A percentile compares a stretch with the other conserved stretches of the same genome.
Conservation (phyloP, 2,329 filamentous ascomycete species). For the Blumeriella jaapii region DNA sequence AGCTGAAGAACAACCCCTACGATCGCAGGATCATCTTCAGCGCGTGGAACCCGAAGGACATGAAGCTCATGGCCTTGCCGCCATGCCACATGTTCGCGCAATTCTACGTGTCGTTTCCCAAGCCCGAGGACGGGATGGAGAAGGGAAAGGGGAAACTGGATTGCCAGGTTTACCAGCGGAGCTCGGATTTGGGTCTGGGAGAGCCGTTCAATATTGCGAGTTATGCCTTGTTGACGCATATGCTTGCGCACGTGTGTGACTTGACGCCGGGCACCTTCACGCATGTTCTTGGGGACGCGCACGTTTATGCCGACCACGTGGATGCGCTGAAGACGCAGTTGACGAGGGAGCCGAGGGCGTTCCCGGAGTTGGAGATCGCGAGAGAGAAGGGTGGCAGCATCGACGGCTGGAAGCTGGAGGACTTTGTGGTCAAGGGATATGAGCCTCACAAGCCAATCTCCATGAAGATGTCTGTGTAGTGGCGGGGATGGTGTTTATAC, state of each 20-base stretch:
- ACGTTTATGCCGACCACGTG: slow-evolving; percentile 88
- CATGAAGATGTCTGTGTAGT: slow-evolving; percentile 95
- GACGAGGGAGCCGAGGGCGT: slow-evolving; percentile 65
- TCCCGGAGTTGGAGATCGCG: slow-evolving; percentile 66
- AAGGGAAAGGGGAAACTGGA: slow-evolving; percentile 59
- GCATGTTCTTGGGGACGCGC: slow-evolving; percentile 97
- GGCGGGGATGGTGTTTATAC: too few species aligned
- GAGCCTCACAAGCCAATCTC: slow-evolving; percentile 82
- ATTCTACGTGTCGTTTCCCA: slow-evolving; percentile 44
- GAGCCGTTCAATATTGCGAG: slow-evolving; percentile 97
- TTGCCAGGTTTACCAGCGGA: slow-evolving; percentile 85
- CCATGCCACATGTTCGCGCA: slow-evolving; percentile 98
- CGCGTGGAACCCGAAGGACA: slow-evolving; percentile 86
- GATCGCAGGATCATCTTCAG: slow-evolving; percentile 82
- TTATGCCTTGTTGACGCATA: slow-evolving; percentile 89
- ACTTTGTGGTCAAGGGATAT: slow-evolving; percentile 81
- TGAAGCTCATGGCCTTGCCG: slow-evolving; percentile 80
- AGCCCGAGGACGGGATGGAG: slow-evolving; percentile 12
- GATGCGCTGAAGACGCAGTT: slow-evolving; percentile 77
- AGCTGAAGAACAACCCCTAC: slow-evolving; percentile 72
- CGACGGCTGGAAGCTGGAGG: slow-evolving; percentile 81
- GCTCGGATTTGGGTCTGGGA: slow-evolving; percentile 88
- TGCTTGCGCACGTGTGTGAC: slow-evolving; percentile 80
- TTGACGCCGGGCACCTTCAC: slow-evolving; percentile 78
- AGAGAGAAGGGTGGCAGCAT: slow-evolving; percentile 61